Conservation (phyloP, 768 basidiomycete species). For the Hypholoma sublateritium region DNA sequence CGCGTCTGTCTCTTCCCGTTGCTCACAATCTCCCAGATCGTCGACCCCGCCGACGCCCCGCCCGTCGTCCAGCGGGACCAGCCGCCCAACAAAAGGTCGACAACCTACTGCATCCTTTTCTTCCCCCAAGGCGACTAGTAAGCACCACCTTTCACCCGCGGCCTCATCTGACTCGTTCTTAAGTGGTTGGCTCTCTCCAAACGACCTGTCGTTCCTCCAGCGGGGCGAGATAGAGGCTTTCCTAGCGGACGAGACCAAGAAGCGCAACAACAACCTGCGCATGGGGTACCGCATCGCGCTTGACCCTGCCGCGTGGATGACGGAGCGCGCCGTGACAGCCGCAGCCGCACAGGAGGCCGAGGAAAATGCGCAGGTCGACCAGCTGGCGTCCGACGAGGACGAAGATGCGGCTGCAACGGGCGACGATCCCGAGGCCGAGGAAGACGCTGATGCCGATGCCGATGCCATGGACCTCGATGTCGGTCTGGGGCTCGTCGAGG, state of each 20-base stretch:
- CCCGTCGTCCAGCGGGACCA: conserved; percentile 63
- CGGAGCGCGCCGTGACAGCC: conserved; percentile 21
- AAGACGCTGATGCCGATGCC: conserved; percentile 19
- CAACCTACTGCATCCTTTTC: conserved; percentile 74
- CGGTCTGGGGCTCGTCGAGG: neutral
- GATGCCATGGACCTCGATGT: neutral
- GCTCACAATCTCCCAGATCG: conserved; percentile 55
- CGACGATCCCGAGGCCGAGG: neutral
- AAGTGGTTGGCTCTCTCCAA: conserved; percentile 83
- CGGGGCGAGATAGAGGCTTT: conserved; percentile 81
- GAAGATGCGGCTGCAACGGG: conserved; percentile 31
- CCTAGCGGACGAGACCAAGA: conserved; percentile 76
- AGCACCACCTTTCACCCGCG: neutral
- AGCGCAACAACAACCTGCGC: conserved; percentile 66
- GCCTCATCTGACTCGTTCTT: neutral
- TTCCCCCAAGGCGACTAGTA: conserved; percentile 95
- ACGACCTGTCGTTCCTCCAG: conserved; percentile 80
- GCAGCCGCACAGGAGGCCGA: conserved; percentile 38
- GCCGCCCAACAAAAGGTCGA: conserved; percentile 69
- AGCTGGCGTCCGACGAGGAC: conserved; percentile 56
- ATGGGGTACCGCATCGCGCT: conserved; percentile 72
- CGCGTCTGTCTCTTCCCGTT: conserved; percentile 12
- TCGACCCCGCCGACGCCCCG: conserved; percentile 71
- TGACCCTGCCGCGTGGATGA: conserved; percentile 59
- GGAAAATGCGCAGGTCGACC: conserved; percentile 64